Conservation (phyloP, 192 early-diverging fungal species). For the Gorgonomyces haynaldii region DNA sequence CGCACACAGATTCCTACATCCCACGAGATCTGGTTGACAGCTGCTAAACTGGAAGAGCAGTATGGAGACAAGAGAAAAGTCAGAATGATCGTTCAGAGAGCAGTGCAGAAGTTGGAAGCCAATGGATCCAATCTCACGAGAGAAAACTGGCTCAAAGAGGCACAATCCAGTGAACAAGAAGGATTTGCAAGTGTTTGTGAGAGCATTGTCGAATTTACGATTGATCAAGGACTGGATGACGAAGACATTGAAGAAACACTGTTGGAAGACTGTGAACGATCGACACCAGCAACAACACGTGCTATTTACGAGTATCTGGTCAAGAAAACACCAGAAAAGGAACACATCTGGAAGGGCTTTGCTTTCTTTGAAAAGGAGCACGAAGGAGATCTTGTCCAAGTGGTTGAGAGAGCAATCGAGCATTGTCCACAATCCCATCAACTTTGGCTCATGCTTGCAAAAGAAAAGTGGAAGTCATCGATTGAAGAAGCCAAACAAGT, state of each 20-base stretch:
- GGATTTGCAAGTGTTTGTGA: conserved; percentile 67
- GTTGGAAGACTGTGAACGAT: conserved; percentile 74
- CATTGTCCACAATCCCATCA: conserved; percentile 85
- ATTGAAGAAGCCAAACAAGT: conserved; percentile 72
- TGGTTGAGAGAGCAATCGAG: conserved; percentile 75
- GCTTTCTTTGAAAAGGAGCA: conserved; percentile 79
- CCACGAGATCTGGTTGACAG: conserved; percentile 93
- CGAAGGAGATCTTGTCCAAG: conserved; percentile 56
- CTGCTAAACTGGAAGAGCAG: conserved; percentile 82
- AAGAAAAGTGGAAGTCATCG: conserved; percentile 86
- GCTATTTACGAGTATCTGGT: conserved; percentile 78
- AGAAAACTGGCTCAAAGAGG: conserved; percentile 84
- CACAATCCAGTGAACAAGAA: conserved; percentile 67
- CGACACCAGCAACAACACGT: conserved; percentile 64
- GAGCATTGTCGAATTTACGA: conserved; percentile 71
- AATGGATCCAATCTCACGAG: conserved; percentile 60
- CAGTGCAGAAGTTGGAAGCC: conserved; percentile 52
- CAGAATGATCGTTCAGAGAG: conserved; percentile 56
- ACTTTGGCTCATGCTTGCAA: conserved; percentile 94
- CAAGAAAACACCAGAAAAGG: conserved; percentile 59
- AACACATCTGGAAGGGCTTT: conserved; percentile 74
- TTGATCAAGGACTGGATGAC: conserved; percentile 63
- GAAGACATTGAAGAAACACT: conserved; percentile 69
- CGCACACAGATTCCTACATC: conserved; percentile 69
- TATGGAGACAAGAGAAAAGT: conserved; percentile 56